Conservation (phyloP, 2,329 filamentous ascomycete genomes). For the Dothideomycetidae sp. region DNA sequence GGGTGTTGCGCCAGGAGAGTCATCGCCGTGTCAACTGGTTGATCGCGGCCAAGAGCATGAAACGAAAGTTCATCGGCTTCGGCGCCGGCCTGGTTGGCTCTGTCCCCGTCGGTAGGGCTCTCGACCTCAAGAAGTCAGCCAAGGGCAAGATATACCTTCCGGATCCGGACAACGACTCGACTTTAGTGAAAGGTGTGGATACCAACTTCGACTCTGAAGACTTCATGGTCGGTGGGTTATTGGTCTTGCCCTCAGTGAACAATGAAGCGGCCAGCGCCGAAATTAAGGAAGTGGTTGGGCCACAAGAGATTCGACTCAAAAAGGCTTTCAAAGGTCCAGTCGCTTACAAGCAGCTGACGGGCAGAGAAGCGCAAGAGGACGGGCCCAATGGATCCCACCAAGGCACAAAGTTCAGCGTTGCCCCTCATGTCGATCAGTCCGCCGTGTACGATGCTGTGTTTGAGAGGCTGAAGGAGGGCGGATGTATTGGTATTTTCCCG, state of each 20-base stretch:
- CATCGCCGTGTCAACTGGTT: constrained; percentile 81
- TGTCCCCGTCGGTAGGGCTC: constrained; percentile 82
- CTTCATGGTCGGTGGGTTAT: constrained; percentile 63
- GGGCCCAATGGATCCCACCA: constrained; percentile 53
- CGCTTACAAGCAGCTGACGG: constrained; percentile 67
- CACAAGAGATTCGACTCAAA: constrained; percentile 73
- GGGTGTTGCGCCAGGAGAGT: constrained; percentile 73
- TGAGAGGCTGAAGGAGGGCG: constrained; percentile 62
- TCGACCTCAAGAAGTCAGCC: constrained; percentile 73
- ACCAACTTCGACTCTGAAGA: constrained; percentile 60
- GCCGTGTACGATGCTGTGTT: constrained; percentile 92
- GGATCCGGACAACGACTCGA: constrained; percentile 72
- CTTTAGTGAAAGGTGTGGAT: constrained; percentile 61
- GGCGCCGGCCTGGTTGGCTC: constrained; percentile 73
- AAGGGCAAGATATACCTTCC: constrained; percentile 75
- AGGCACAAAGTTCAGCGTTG: constrained; percentile 73
- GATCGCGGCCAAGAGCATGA: constrained; percentile 90
- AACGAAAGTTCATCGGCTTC: constrained; percentile 76
- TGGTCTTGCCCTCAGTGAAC: constrained; percentile 76
- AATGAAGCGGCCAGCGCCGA: constrained; percentile 69
- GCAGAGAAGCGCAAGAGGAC: constrained; percentile 40
- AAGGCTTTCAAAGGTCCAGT: constrained; percentile 69
- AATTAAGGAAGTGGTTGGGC: constrained; percentile 65
- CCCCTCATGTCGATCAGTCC: constrained; percentile 87
- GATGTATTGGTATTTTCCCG: constrained; percentile 91